Conservation (phyloP, 2,329 filamentous ascomycete genomes). For the Botrytis sinoallii region DNA sequence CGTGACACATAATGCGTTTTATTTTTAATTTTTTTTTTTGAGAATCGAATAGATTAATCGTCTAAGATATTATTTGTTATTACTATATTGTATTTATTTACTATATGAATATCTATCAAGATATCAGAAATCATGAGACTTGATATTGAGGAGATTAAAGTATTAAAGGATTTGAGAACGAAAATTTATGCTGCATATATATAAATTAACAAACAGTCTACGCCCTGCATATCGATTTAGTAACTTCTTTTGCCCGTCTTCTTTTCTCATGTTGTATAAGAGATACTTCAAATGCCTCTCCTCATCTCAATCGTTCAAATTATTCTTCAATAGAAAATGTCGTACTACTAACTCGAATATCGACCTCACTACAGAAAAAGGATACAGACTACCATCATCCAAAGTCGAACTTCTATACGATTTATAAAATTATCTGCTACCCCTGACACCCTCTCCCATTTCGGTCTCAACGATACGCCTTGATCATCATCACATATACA, state of each 20-base stretch:
- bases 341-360: not conserved
- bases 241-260: not conserved
- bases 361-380: too few relatives aligned
- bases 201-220: not conserved
- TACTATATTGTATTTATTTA: not conserved
- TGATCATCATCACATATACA: not conserved
- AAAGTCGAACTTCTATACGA: too few relatives aligned
- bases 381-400: not conserved
- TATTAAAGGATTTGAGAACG: not conserved
- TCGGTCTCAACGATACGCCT: too few relatives aligned
- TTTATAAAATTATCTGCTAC: not conserved
- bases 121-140: not conserved
- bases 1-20: too few relatives aligned
- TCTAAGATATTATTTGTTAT: not conserved
- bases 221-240: accelerated
- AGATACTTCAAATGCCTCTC: not conserved
- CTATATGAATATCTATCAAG: not conserved
- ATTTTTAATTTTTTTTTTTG: too few relatives aligned
- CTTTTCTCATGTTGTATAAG: not conserved
- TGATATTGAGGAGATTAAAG: not conserved
- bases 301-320: not conserved
- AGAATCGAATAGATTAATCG: too few relatives aligned
- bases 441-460: too few relatives aligned
- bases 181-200: too few relatives aligned
- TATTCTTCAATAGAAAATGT: not conserved